These are phyloP conservation scores for Penstemon barbatus DNA, from an alignment of 257 asterid genomes.

Conservation along the genomic window DNA sequence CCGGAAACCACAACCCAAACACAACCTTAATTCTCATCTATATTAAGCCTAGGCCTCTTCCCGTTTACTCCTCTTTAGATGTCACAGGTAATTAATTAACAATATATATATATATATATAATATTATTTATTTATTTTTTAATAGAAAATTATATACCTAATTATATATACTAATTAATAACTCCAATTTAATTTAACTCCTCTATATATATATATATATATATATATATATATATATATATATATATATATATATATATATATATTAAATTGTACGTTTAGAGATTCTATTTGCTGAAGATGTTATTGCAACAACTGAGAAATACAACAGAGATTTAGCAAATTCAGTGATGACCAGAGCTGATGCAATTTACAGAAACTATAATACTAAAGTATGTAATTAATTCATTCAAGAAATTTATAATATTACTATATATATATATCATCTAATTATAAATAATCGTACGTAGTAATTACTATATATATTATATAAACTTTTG, in stretches of 20 bases:
- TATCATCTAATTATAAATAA: neutral
- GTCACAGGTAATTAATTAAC: constrained; percentile 32
- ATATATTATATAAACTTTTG: no score
- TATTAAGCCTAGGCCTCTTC: constrained; percentile 52
- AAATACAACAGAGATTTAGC: constrained; percentile 41
- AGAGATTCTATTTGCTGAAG: constrained; percentile 46
- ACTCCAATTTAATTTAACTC: no score
- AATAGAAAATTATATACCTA: neutral
- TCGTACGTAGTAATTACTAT: no score
- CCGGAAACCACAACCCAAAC: constrained; percentile 23
- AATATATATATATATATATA: no score
- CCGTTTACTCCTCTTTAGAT: constrained; percentile 48
- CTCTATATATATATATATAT: no score
- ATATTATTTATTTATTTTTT: neutral
- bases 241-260: neutral
- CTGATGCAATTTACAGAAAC: constrained; percentile 42
- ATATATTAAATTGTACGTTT: neutral
- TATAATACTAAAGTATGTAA: constrained; percentile 28
- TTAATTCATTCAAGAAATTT: no score
- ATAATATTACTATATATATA: no score
- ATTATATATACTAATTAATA: neutral
- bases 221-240: neutral
- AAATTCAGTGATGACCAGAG: constrained; percentile 54
- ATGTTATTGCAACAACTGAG: constrained; percentile 42
- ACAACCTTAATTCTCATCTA: constrained; percentile 51